These are phyloP conservation scores for Coemansia sp. DNA, from an alignment of 192 early-diverging fungal genomes.

Conservation along the genomic window DNA sequence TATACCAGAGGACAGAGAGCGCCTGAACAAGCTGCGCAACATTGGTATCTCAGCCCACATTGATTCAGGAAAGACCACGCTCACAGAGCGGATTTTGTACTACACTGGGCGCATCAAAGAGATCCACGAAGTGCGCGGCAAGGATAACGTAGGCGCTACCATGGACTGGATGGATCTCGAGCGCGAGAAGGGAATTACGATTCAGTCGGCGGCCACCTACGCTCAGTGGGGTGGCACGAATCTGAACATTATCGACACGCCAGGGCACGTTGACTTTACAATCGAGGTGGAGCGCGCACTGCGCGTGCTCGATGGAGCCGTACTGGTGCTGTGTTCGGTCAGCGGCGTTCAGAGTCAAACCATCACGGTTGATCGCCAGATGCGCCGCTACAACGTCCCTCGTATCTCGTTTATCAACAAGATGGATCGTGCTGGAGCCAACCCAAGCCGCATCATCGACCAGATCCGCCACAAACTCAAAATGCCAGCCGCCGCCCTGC, in stretches of 20 bases:
- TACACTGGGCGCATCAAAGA: slow-evolving; percentile 86
- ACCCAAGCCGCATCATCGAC: slow-evolving; percentile 74
- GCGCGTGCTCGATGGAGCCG: slow-evolving; percentile 84
- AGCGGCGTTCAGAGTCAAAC: slow-evolving; percentile 85
- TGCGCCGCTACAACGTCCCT: slow-evolving; percentile 84
- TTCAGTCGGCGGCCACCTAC: slow-evolving; percentile 85
- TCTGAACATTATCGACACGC: slow-evolving; percentile 86
- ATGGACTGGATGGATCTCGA: slow-evolving; percentile 99
- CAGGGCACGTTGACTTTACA: slow-evolving; percentile 88
- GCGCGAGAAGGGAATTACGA: slow-evolving; percentile 90
- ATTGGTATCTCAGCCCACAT: slow-evolving; percentile 89
- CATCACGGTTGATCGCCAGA: slow-evolving; percentile 87
- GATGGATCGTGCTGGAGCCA: slow-evolving; percentile 87
- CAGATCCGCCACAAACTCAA: slow-evolving; percentile 78
- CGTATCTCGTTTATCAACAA: slow-evolving; percentile 88
- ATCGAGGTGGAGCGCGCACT: slow-evolving; percentile 87
- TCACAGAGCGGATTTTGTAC: slow-evolving; percentile 79
- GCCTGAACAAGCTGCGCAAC: slow-evolving; percentile 69
- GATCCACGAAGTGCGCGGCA: slow-evolving; percentile 85
- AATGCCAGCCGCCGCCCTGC: slow-evolving; percentile 72
- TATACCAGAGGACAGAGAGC: slow-evolving; percentile 37
- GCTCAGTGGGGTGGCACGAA: slow-evolving; percentile 75
- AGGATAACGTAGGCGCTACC: slow-evolving; percentile 90
- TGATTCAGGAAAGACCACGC: slow-evolving; percentile 84
- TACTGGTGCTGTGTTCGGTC: slow-evolving; percentile 79